Base-by-base conservation (phyloP, 768 basidiomycete species). In the Leccinum aurantiacum region DNA sequence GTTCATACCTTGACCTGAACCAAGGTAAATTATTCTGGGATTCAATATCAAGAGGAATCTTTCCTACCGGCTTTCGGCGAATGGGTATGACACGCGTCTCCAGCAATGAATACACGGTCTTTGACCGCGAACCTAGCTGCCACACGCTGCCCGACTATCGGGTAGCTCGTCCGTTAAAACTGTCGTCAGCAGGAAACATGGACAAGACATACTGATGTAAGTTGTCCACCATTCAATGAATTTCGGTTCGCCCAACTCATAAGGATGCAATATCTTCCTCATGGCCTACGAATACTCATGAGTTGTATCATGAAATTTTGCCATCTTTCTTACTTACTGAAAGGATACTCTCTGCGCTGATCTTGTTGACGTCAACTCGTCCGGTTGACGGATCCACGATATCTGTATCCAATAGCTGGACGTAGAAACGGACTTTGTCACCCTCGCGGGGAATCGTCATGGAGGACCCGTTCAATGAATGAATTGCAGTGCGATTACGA, bases 401-500 rank as follows among this genome's bases (percentile, higher is more conserved):
- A 53, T 81, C 80, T 46, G 69, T 71, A 25, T 81, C 82, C 4
- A 79, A 80, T 17, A 91, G 74, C 65, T 91, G 90, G 44, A 89
- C 82, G 69, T 91, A 92, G 4, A 91, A 65, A 52, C 90, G 81
- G 24, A 90, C 82, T 64, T 80, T 82, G 70, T 87, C 86, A 1
- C 75, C 82, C 67, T 89, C 86, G 35, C 90, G 81, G 0, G 90
- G 90, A 54, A 93, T 89, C 49, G 89, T 68, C 84, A 91, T 87
- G 59, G 86, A 84, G 0, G 87, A 84, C 1, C 88, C 86, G 53
- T 82, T 79, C 38, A 79, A 78, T 0, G 89, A 90, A 70, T 91
- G 89, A n/a, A 91, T 82, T 0, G 76, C 84, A 53, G 77, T 77
- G 63, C 77, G 80, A 58, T 85, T 85, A 17, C 90, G 84, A 60